These are phyloP conservation scores for Vitis hybrid DNA, from an alignment of 177 flowering plant species.

Conservation along the genomic window DNA sequence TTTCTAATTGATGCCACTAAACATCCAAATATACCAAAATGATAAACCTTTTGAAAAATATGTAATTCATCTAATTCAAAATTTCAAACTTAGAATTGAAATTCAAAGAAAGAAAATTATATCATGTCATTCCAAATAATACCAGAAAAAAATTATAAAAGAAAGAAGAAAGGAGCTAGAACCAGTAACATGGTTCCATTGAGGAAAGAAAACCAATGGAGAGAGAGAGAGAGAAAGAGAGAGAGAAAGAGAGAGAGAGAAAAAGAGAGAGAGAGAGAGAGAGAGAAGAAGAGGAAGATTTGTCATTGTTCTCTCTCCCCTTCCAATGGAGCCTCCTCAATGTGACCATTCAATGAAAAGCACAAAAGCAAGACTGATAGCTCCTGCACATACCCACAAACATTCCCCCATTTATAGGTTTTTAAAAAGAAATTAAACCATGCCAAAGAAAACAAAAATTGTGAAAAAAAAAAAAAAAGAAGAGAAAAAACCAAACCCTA, in stretches of 20 bases:
- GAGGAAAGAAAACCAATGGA: conserved; percentile 1
- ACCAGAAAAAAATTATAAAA: no score
- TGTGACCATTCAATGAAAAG: conserved; percentile 64
- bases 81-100: no score
- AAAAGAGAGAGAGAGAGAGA: neutral
- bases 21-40: no score
- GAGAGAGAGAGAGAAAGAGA: no score
- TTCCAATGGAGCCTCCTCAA: conserved; percentile 47
- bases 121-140: no score
- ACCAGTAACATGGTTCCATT: neutral
- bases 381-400: conserved; percentile 23
- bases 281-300: neutral
- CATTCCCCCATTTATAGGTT: conserved; percentile 13
- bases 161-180: no score
- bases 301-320: conserved; percentile 14
- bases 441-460: neutral
- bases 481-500: conserved; percentile 1
- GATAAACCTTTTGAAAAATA: no score
- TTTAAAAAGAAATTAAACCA: conserved; percentile 1
- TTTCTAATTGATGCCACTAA: no score
- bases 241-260: no score
- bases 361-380: conserved; percentile 53
- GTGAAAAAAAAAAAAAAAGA: conserved; percentile 13
- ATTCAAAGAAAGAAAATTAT: no score
- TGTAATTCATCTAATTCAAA: no score